These are phyloP conservation scores for Massariosphaeria phaeospora DNA, from an alignment of 495 filamentous ascomycete genomes.

Conservation along the genomic window DNA sequence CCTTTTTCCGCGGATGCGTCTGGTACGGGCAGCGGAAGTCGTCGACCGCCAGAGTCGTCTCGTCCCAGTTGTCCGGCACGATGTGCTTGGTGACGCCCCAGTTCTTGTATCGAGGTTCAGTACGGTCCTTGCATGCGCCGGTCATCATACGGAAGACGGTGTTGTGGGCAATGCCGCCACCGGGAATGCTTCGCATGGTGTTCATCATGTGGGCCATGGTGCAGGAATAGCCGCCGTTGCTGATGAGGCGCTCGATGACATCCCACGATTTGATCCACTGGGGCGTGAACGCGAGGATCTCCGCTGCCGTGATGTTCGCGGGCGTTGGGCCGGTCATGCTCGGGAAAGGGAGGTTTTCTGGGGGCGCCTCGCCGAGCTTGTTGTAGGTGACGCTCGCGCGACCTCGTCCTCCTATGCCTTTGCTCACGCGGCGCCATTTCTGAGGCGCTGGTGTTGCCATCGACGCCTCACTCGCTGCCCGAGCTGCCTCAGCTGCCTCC, in stretches of 20 bases:
- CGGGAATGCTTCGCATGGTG: neutral
- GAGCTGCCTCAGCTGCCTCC: no score
- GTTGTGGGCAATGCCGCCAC: constrained; percentile 2
- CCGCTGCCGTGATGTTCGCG: constrained; percentile 16
- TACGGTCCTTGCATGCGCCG: neutral
- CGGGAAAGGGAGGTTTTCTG: no score
- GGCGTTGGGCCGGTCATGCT: no score
- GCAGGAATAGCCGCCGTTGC: neutral
- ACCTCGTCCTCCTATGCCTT: no score
- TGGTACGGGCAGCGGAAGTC: constrained; percentile 5
- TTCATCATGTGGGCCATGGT: constrained; percentile 18
- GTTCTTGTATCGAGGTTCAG: neutral
- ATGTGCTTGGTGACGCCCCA: constrained; percentile 8
- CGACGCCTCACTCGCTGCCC: no score
- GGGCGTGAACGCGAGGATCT: constrained; percentile 17
- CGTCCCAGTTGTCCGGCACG: constrained; percentile 1
- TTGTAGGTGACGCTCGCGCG: no score
- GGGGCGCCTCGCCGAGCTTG: no score
- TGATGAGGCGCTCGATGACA: constrained; percentile 16
- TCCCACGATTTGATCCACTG: constrained; percentile 17
- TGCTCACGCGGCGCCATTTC: no score
- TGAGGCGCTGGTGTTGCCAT: no score
- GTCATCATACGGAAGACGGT: constrained; percentile 4
- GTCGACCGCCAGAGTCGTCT: neutral
- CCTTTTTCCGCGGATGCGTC: constrained; percentile 1